Base-by-base conservation (phyloP, 2,329 filamentous ascomycete species). In the Allantophomopsis lycopodina region DNA sequence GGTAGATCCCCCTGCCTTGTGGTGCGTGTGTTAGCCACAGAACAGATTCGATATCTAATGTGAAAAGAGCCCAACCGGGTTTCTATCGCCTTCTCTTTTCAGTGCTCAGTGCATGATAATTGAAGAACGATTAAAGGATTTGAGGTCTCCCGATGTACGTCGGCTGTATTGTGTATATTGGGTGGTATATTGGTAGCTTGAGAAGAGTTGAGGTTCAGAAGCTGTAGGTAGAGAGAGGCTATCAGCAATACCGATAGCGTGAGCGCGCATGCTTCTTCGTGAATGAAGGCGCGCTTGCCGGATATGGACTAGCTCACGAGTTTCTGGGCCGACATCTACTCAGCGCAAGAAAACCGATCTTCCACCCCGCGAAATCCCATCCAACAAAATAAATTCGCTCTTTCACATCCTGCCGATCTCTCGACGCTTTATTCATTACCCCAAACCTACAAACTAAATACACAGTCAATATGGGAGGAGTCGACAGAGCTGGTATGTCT, bases 401-500 rank as follows among this genome's bases (percentile, higher is more conserved):
- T 28, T 28, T 28, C 23, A 28, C 8, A 28, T 28, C 23, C 11
- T n/a, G 23, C 5, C 23, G 23, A 28, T 28, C 23, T 28, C 23
- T 20, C 23, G 23, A 12, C 23, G 11, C 11, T 8, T 28, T 28
- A 10, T 28, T 7, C 14, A 6, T 36, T 38, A 38, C 12, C 13
- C 12, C 38, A 36, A 30, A 36, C 32, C 33, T n/a, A 15, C 33
- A 21, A 30, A 11, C 20, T 44, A 17, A 18, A 35, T 7, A 23
- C 18, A 21, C 33, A 28, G 21, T 35, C 50, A 69, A 50, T 47
- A 83, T 82, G 77, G 77, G 77, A 65, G 77, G 77, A 50, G 61
- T 64, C 57, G 72, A 73, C 60, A 73, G 77, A 71, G 74, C 79
- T 66, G 77, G 77, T 76, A 55, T 33, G 62, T 50, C 23, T 28